Conservation (phyloP, 192 early-diverging fungal genomes). For the Podila minutissima region DNA sequence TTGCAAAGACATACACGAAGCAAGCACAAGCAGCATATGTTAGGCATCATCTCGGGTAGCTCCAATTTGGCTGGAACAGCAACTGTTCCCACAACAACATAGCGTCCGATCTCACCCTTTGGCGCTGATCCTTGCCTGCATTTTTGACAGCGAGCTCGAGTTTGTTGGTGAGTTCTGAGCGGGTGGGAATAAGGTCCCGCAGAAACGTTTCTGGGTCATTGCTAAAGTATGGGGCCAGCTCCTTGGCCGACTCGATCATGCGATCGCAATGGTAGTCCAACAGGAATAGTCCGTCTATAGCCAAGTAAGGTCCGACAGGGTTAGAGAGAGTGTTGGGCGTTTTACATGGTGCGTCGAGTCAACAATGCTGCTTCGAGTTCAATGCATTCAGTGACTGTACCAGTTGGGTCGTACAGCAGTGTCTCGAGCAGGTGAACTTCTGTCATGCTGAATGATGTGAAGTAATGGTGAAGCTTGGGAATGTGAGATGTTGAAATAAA, state of each 20-base stretch:
- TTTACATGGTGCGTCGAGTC: background rate
- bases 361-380: background rate
- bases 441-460: constrained; percentile 12
- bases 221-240: constrained; percentile 15
- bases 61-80: background rate
- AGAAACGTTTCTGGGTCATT: constrained; percentile 26
- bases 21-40: too few species aligned
- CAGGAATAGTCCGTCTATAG: constrained; percentile 24
- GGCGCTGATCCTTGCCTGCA: constrained; percentile 24
- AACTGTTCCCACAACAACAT: background rate
- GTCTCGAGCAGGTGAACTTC: constrained; percentile 32
- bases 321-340: background rate
- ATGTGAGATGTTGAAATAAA: background rate
- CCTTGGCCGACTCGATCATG: constrained; percentile 45
- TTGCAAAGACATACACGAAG: background rate
- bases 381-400: constrained; percentile 1
- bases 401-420: constrained; percentile 44
- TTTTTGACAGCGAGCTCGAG: constrained; percentile 30
- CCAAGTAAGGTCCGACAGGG: background rate
- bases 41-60: background rate
- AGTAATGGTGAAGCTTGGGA: background rate
- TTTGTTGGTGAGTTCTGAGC: constrained; percentile 31
- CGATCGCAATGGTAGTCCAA: constrained; percentile 40
- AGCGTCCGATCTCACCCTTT: constrained; percentile 11
- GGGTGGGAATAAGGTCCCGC: constrained; percentile 36